Conservation (phyloP, 805 yeast species). For the Schizosaccharomyces cryophilus region DNA sequence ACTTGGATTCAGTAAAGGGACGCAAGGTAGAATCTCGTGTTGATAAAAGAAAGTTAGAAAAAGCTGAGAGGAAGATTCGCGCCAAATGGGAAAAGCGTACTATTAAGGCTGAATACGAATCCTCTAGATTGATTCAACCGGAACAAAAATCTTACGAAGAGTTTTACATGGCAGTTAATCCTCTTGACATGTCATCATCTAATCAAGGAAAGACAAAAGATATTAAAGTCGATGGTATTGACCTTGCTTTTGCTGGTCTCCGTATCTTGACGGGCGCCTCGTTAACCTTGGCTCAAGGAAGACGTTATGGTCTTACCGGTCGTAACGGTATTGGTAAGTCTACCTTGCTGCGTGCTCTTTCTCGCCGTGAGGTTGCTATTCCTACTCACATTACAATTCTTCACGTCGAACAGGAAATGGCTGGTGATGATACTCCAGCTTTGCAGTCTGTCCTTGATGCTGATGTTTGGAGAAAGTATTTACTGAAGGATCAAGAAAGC, state of each 20-base stretch:
- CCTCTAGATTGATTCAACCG: slow-evolving; percentile 51
- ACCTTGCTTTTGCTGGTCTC: slow-evolving; percentile 79
- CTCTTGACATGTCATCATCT: slow-evolving; percentile 62
- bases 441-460: slow-evolving; percentile 94
- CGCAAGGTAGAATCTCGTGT: slow-evolving; percentile 82
- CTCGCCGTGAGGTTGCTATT: slow-evolving; percentile 78
- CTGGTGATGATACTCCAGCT: slow-evolving; percentile 80
- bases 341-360: slow-evolving; percentile 67
- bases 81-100: slow-evolving; percentile 83
- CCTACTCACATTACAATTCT: slow-evolving; percentile 89
- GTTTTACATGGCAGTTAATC: slow-evolving; percentile 84
- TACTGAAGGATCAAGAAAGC: slow-evolving; percentile 43
- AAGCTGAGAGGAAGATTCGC: slow-evolving; percentile 92
- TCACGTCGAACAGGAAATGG: slow-evolving; percentile 92
- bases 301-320: slow-evolving; percentile 92
- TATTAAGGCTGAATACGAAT: slow-evolving; percentile 59
- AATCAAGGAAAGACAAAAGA: slow-evolving; percentile 56
- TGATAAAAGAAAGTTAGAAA: slow-evolving; percentile 85
- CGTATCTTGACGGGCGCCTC: slow-evolving; percentile 76
- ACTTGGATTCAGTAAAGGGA: slow-evolving; percentile 66
- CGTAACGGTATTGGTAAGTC: slow-evolving; percentile 99
- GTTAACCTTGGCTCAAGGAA: slow-evolving; percentile 59
- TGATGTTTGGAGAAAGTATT: slow-evolving; percentile 93
- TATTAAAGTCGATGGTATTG: slow-evolving; percentile 77
- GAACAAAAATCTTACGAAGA: slow-evolving; percentile 63